Evolutionary conservation across 495 filamentous ascomycete genomes (phyloP).

Genomic region (Trichoderma asperelloides): DNA sequence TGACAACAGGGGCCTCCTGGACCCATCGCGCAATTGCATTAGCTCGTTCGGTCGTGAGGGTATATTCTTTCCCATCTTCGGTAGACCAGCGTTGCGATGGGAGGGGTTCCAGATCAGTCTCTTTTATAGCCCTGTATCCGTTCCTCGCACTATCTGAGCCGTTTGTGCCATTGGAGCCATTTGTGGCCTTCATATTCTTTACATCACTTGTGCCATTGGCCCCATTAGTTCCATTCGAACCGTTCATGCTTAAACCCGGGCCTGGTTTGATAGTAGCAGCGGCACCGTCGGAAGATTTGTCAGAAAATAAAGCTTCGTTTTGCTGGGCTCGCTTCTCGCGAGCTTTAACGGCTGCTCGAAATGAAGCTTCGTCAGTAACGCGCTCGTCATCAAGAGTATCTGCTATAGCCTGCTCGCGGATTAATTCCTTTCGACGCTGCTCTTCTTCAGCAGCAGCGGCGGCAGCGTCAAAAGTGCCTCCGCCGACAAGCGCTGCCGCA

Average conservation of each 20-base stretch:
- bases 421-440: slow-evolving; percentile 38
- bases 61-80: slow-evolving; percentile 58
- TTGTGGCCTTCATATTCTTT: no score
- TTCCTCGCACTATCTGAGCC: neutral
- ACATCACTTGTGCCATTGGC: neutral
- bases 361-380: slow-evolving; percentile 54
- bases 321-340: slow-evolving; percentile 46
- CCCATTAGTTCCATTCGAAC: neutral
- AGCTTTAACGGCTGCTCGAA: slow-evolving; percentile 51
- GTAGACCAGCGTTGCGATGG: slow-evolving; percentile 43
- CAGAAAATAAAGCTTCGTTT: slow-evolving; percentile 16
- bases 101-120: slow-evolving; percentile 14
- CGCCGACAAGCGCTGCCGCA: slow-evolving; percentile 12
- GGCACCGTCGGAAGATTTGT: neutral
- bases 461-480: slow-evolving; percentile 22
- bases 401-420: slow-evolving; percentile 53
- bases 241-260: neutral
- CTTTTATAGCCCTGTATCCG: neutral
- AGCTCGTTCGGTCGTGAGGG: slow-evolving; percentile 59
- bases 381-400: slow-evolving; percentile 57
- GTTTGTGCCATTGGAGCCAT: neutral
- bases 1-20: slow-evolving; percentile 42
- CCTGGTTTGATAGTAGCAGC: neutral
- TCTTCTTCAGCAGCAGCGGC: slow-evolving; percentile 38
- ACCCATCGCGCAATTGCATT: slow-evolving; percentile 61